Evolutionary conservation across 495 filamentous ascomycete species (phyloP), one percentile per base, ranked within the genome.

Genomic region (Podospora comata): DNA sequence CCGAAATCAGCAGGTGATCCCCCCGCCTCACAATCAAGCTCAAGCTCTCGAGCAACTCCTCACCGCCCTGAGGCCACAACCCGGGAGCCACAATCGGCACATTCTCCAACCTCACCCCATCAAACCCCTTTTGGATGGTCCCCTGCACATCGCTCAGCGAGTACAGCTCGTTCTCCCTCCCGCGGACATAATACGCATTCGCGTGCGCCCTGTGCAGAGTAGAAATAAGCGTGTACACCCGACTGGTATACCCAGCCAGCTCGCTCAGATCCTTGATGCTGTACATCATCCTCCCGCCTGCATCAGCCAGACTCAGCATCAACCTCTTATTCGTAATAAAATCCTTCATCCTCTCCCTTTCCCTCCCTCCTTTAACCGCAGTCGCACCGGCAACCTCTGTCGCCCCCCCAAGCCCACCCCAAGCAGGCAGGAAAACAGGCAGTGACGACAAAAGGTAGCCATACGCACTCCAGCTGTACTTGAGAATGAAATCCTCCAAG

Each of bases 281-380:
- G 81, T 98, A 98, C 96, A 99, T 99, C 90, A 99, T 95, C 48
- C 96, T 86, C 23, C 94, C 93, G 65, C 96, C 96, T 9, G 96
- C 96, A 77, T 99, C 96, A 4, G 96, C 96, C 18, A 98, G 85
- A 20, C 95, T 97, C 30, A 99, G 86, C 96, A 99, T 98, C 65
- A 99, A 86, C 2, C 96, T 90, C 78, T 98, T 97, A 79, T 99
- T 99, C 18, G 95, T 97, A 79, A 99, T 96, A 79, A 99, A 99
- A n/a, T 94, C 90, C 81, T 94, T 93, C 94, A 97, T 98, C 34
- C 96, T 91, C 66, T 86, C 85, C 44, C 89, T 86, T 76, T 97
- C 93, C 16, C 91, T 86, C 30, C 86, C 86, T 53, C 79, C 79
- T 32, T 75, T 81, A 30, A 79, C 77, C 19, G 74, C 72, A 63